These are phyloP conservation scores for Arachis stenosperma DNA, from an alignment of 306 rosid genomes.

Conservation along the genomic window DNA sequence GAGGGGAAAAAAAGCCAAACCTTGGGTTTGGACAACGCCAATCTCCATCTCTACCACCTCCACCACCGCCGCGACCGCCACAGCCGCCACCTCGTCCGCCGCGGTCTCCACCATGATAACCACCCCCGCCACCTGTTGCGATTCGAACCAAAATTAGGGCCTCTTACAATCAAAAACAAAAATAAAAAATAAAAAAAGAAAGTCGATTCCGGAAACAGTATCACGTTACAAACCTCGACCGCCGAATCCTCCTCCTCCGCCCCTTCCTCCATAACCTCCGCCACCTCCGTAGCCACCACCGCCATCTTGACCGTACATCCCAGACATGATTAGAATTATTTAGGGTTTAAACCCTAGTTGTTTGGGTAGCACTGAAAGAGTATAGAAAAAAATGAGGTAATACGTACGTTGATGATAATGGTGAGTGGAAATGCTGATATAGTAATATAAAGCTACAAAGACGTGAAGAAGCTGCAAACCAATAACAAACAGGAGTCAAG, in stretches of 20 bases:
- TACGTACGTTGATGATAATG: neutral
- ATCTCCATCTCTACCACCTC: constrained; percentile 96
- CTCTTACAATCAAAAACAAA: neutral
- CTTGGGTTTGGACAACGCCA: constrained; percentile 95
- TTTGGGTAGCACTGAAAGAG: neutral
- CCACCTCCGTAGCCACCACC: constrained; percentile 34
- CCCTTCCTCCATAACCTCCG: constrained; percentile 46
- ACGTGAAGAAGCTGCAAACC: neutral
- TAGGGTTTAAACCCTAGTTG: constrained; percentile 36
- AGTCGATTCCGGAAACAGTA: neutral
- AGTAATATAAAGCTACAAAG: neutral
- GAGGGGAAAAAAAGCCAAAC: constrained; percentile 34
- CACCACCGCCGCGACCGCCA: constrained; percentile 73
- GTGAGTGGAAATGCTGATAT: neutral
- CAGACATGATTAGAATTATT: constrained; percentile 76
- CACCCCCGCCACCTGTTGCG: constrained; percentile 63
- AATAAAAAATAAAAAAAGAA: neutral
- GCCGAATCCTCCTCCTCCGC: constrained; percentile 63
- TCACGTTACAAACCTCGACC: constrained; percentile 70
- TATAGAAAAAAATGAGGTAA: too few species aligned
- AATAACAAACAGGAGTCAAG: neutral
- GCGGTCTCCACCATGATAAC: constrained; percentile 84
- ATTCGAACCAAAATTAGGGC: constrained; percentile 29
- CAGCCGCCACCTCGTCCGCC: constrained; percentile 72
- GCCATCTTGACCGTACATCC: constrained; percentile 86